Percentiles rank a stretch among this genome's conserved stretches.
Evolutionary conservation across 2,329 filamentous ascomycete genomes (phyloP).

Genomic region (Pestalotiopsis sp.): DNA sequence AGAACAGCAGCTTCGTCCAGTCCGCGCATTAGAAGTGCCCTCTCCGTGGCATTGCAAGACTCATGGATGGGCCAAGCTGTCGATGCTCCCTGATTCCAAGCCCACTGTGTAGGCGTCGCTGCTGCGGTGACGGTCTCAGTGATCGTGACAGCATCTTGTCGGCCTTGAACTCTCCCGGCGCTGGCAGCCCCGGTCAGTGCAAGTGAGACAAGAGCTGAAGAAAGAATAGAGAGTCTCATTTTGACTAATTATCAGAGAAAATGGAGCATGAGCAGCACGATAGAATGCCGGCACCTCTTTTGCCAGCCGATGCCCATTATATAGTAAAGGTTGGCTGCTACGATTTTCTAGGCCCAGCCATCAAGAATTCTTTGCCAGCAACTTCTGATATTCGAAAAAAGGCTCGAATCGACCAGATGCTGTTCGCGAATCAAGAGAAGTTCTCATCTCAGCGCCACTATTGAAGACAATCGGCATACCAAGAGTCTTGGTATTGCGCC

Average conservation of each 20-base stretch:
- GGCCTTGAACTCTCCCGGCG: conserved; percentile 12
- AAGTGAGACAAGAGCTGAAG: neutral
- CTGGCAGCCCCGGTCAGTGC: neutral
- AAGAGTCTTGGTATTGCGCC: neutral
- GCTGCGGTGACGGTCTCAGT: conserved; percentile 16
- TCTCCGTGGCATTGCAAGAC: conserved; percentile 68
- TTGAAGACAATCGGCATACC: neutral
- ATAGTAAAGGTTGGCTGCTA: neutral
- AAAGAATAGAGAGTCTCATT: neutral
- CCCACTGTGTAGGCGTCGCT: conserved; percentile 10
- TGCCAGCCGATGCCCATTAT: neutral
- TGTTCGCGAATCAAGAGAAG: neutral
- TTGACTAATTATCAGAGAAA: neutral
- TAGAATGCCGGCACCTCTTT: neutral
- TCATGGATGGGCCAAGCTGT: conserved; percentile 56
- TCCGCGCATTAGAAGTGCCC: conserved; percentile 55
- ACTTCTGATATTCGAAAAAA: neutral
- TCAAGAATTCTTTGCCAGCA: neutral
- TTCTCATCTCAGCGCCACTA: neutral
- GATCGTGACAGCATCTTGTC: conserved; percentile 17
- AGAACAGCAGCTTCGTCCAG: conserved; percentile 62
- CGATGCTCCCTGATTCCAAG: conserved; percentile 24
- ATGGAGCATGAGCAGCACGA: neutral
- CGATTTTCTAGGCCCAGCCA: neutral
- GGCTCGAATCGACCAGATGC: neutral